phyloP scores from a whole-genome alignment of 306 rosid genomes.

The Citrullus mucosospermus region DNA sequence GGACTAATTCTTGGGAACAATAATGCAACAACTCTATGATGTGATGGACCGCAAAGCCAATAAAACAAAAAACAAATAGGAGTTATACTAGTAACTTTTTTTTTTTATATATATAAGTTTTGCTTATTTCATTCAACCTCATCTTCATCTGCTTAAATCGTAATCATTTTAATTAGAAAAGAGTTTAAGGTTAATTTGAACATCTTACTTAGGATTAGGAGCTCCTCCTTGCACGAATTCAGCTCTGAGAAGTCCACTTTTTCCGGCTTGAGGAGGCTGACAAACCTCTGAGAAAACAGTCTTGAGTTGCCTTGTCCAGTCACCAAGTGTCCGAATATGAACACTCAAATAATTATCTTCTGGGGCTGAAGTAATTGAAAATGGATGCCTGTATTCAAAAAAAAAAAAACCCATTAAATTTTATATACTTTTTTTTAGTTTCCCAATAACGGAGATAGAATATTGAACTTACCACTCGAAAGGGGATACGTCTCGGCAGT shows the following conservation, averaged over 20 bases:
- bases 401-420: neutral
- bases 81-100: too few species aligned
- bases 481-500: conserved; percentile 40
- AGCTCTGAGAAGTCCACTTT: conserved; percentile 43
- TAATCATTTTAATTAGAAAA: too few species aligned
- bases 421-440: neutral
- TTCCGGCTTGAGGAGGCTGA: conserved; percentile 40
- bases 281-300: conserved; percentile 40
- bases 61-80: neutral
- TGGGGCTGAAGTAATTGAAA: conserved; percentile 49
- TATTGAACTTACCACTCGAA: conserved; percentile 34
- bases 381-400: conserved; percentile 36
- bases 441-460: neutral
- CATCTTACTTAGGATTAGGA: conserved; percentile 16
- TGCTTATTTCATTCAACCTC: neutral
- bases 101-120: too few species aligned
- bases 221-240: conserved; percentile 24
- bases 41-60: neutral
- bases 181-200: neutral
- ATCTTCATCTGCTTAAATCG: neutral
- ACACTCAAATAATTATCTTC: conserved; percentile 44
- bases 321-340: conserved; percentile 46
- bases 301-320: conserved; percentile 50
- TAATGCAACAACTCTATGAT: neutral
- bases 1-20: neutral